Percentiles rank a stretch among this genome's conserved stretches.
Conservation (phyloP, 2,329 filamentous ascomycete species). For the Calonectria ilicicola region DNA sequence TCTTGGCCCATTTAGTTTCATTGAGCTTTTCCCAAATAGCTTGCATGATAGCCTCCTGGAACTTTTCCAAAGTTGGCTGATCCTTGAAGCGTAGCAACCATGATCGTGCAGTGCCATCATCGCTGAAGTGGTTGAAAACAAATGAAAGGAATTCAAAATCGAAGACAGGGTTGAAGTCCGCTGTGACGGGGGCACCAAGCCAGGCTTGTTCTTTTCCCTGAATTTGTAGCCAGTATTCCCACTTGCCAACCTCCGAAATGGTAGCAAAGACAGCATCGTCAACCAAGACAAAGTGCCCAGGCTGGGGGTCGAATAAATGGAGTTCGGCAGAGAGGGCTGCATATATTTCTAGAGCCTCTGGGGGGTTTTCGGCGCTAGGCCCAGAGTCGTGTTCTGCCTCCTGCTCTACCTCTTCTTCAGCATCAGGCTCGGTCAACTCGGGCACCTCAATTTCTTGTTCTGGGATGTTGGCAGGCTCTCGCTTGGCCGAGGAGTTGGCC, state of each 20-base stretch:
- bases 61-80: conserved; percentile 81
- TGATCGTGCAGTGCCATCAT: conserved; percentile 90
- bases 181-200: conserved; percentile 86
- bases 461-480: conserved; percentile 50
- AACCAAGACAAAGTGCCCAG: conserved; percentile 86
- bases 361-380: conserved; percentile 56
- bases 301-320: conserved; percentile 92
- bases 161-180: conserved; percentile 97
- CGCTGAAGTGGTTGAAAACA: conserved; percentile 96
- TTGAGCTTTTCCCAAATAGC: conserved; percentile 97
- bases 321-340: conserved; percentile 84
- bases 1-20: conserved; percentile 92
- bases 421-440: conserved; percentile 34
- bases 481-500: conserved; percentile 61
- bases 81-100: conserved; percentile 96
- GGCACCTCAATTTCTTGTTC: conserved; percentile 47
- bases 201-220: conserved; percentile 81
- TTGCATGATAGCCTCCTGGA: conserved; percentile 95
- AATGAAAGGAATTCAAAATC: conserved; percentile 99
- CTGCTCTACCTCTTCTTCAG: not conserved
- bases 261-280: conserved; percentile 80
- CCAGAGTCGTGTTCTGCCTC: not conserved
- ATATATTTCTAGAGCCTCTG: conserved; percentile 79
- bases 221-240: conserved; percentile 97
- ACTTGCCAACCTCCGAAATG: conserved; percentile 88